Evolutionary conservation across 2,329 filamentous ascomycete genomes (phyloP), one percentile per base, ranked within the genome.

Genomic region (Alternaria hordeiaustralica): DNA sequence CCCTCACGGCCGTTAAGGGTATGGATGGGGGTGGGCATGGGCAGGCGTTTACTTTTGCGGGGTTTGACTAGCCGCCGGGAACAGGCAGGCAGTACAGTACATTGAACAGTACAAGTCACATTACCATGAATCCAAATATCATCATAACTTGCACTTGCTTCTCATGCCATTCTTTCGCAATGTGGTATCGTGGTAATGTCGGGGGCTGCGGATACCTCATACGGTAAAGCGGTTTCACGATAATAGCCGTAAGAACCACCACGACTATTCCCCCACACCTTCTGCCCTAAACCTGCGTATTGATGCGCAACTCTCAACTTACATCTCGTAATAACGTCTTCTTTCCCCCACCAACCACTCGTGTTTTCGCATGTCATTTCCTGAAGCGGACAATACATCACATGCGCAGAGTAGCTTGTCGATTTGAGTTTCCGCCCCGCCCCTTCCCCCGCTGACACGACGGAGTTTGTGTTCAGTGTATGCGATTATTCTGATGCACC

Each of bases 1-100:
- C 49, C 54, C 50, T 67, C 62, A 58, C 63, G 64, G 58, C 55
- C 62, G 30, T 63, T 61, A 15, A 65, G 58, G 60, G 53, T 60
- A 62, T 53, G 46, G 64, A 26, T 30, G 54, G 28, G 41, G 41
- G 28, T 26, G 15, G 46, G 26, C 60, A 61, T 68, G 67, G 60
- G 53, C 57, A 61, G 66, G 63, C 57, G 59, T 63, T 61, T 58
- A 47, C 25, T 54, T 50, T 41, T 41, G 0, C 33, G 47, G 45
- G 36, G 33, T 6, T 46, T 36, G 28, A 20, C 33, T 25, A 65
- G 51, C 51, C 26, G 55, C 53, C 30, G 47, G 60, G 28, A 56
- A 18, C 36, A 60, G 57, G 36, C 43, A 41, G 36, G 36, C 36
- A 41, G 36, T 41, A 18, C 36, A 41, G 36, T n/a, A 56, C 20